A percentile compares a stretch with the other conserved stretches of the same genome.
Evolutionary conservation across 345 rosid genomes (phyloP).

Genomic region (Populus ilicifolia): DNA sequence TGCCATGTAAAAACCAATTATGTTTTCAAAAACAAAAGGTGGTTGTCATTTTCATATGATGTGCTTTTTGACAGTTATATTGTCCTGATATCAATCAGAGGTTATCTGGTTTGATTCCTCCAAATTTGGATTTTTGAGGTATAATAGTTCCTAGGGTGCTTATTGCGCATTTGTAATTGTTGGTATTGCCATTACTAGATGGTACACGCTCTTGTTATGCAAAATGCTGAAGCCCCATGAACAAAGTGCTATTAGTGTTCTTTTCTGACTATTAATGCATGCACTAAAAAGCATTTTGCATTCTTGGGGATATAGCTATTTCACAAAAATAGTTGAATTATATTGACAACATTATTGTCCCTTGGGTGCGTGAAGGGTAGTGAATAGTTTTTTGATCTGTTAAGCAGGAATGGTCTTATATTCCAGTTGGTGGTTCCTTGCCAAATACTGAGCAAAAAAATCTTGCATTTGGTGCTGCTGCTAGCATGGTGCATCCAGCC

Average conservation of each 20-base stretch:
- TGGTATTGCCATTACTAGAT: neutral
- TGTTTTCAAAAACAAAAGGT: neutral
- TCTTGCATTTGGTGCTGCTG: constrained; percentile 97
- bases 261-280: neutral
- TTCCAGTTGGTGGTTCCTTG: constrained; percentile 95
- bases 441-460: constrained; percentile 88
- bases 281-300: neutral
- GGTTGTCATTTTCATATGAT: neutral
- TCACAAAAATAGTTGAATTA: neutral
- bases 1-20: neutral
- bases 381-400: neutral
- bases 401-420: constrained; percentile 93
- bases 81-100: neutral
- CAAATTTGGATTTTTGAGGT: neutral
- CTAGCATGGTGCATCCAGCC: constrained; percentile 97
- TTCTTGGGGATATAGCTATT: neutral
- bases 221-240: neutral
- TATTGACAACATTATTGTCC: constrained; percentile 5
- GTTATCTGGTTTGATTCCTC: constrained; percentile 10
- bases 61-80: neutral
- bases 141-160: neutral
- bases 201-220: neutral
- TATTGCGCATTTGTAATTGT: neutral
- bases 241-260: neutral
- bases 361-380: neutral